These are phyloP conservation scores for Boechera divaricarpa DNA, from an alignment of 345 rosid species.

Conservation along the genomic window DNA sequence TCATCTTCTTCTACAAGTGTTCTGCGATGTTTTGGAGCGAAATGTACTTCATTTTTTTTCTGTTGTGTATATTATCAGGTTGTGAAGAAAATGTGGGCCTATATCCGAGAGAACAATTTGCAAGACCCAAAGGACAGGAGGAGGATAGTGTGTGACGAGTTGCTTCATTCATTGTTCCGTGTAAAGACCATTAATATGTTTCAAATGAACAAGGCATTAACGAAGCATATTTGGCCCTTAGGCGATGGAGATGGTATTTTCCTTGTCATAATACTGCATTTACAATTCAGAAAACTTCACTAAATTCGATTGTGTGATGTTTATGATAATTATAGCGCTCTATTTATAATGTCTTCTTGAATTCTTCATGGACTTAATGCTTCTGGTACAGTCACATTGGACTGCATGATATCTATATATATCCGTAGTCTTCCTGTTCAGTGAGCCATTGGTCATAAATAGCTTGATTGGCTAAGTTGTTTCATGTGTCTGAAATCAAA, in stretches of 20 bases:
- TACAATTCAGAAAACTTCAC: background rate
- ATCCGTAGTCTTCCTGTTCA: slow-evolving; percentile 12
- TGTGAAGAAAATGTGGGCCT: slow-evolving; percentile 78
- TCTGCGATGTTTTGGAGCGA: background rate
- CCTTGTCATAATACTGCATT: background rate
- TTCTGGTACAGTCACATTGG: slow-evolving; percentile 11
- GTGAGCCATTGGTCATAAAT: slow-evolving; percentile 2
- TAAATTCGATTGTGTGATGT: background rate
- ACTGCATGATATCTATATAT: background rate
- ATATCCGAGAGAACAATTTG: slow-evolving; percentile 70
- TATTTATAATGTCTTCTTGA: slow-evolving; percentile 19
- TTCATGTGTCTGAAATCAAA: slow-evolving; percentile 5
- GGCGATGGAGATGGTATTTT: slow-evolving; percentile 47
- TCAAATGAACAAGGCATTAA: slow-evolving; percentile 79
- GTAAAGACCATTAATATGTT: slow-evolving; percentile 84
- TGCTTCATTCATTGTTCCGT: slow-evolving; percentile 58
- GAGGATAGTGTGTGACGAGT: slow-evolving; percentile 64
- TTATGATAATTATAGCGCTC: slow-evolving; percentile 22
- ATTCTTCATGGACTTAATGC: background rate
- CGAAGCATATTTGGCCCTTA: slow-evolving; percentile 91
- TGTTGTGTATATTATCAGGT: slow-evolving; percentile 53
- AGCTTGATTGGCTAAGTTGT: background rate
- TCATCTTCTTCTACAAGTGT: slow-evolving; percentile 3
- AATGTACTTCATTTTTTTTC: background rate
- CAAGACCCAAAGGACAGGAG: slow-evolving; percentile 79